These are phyloP conservation scores for Lecanicillium sp. DNA, from an alignment of 2,329 filamentous ascomycete genomes.

Conservation along the genomic window DNA sequence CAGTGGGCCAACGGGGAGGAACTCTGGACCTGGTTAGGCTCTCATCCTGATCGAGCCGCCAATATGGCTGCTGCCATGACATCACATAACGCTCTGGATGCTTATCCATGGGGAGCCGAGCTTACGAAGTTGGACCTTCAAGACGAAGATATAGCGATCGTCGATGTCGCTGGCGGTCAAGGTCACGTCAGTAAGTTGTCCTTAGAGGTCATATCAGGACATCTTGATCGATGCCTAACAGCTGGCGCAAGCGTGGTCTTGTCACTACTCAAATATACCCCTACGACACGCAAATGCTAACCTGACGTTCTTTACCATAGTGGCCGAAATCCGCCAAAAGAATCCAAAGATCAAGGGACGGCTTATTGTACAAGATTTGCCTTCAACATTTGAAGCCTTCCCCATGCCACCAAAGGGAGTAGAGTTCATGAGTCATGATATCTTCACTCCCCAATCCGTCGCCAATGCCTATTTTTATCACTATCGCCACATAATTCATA, in stretches of 20 bases:
- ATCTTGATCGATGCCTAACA: background rate
- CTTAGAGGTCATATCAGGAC: background rate
- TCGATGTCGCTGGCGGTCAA: constrained; percentile 20
- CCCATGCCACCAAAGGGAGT: constrained; percentile 10
- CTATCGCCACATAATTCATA: background rate
- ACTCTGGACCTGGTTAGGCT: constrained; percentile 1
- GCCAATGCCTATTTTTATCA: constrained; percentile 12
- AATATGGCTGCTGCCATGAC: background rate
- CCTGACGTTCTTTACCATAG: background rate
- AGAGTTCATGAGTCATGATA: constrained; percentile 17
- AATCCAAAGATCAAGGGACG: background rate
- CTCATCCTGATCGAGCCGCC: background rate
- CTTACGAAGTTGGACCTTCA: background rate
- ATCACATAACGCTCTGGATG: background rate
- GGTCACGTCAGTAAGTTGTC: constrained; percentile 18
- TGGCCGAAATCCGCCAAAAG: background rate
- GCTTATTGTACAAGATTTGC: constrained; percentile 23
- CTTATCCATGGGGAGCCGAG: constrained; percentile 1
- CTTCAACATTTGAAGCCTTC: constrained; percentile 13
- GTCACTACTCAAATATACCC: background rate
- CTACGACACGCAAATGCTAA: background rate
- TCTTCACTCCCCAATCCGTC: constrained; percentile 17
- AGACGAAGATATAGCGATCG: constrained; percentile 10
- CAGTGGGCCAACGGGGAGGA: background rate
- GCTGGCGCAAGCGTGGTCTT: background rate